Base-by-base conservation (phyloP, 208 protist genomes). In the Leishmania martiniquensis region DNA sequence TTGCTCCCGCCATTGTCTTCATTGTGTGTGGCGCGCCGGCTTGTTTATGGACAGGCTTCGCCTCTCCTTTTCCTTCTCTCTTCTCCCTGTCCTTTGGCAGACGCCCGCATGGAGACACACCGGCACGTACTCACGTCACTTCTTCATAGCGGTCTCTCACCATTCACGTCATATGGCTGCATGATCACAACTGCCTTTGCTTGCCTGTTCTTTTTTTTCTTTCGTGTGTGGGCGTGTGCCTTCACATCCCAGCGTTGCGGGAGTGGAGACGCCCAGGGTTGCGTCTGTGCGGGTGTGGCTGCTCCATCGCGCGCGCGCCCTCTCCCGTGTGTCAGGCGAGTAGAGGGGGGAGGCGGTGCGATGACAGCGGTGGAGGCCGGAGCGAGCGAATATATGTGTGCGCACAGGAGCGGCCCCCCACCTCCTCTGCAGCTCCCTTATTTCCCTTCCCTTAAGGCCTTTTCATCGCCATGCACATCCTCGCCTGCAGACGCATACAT, bases 401-500 rank as follows among this genome's bases (percentile, higher is more conserved):
- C 13, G 22, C 37, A 44, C 13, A 15, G 22, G 37, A 47, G 34
- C 62, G 62, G 17, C 25, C 62, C 15, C n/a, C n/a, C n/a, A n/a
- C n/a, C n/a, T 45, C 39, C 25, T 39, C 25, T 47, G 7, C 6
- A 4, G 0, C 34, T 37, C 34, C 12, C 29, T 29, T 17, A 2
- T 62, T 37, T 37, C 57, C 25, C 20, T 37, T 62, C 57, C 15
- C 29, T 62, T 37, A n/a, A 32, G 25, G 32, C 25, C 63, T 25
- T 32, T 42, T 20, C 5, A 15, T 25, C 29, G 63, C 17, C n/a
- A 12, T 10, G 67, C 67, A 37, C 45, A 32, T 72, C 67, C 39
- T 72, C 37, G 52, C 71, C 60, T 52, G 67, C 72, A 66, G 39
- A 65, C 55, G n/a, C 54, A 75, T 44, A 51, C 57, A 54, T 42